Conservation (phyloP, 106 monocot species). For the Dendrobium catenatum region DNA sequence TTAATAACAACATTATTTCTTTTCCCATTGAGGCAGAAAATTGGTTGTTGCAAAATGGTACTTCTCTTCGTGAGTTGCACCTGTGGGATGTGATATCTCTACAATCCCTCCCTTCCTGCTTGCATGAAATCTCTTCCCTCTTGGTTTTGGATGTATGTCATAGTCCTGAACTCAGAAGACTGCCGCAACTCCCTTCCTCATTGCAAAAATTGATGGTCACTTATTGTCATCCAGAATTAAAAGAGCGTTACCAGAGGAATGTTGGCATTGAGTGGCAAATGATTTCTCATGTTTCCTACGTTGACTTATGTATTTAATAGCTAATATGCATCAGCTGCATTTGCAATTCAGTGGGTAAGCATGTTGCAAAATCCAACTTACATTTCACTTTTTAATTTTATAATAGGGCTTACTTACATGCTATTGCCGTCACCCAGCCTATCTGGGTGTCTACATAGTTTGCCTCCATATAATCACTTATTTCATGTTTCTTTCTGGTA, state of each 20-base stretch:
- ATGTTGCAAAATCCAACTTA: not conserved
- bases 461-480: no score
- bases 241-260: slow-evolving; percentile 6
- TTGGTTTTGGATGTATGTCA: slow-evolving; percentile 5
- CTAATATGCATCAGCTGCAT: not conserved
- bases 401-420: not conserved
- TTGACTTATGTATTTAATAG: not conserved
- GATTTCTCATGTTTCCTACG: slow-evolving; percentile 10
- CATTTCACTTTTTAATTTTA: not conserved
- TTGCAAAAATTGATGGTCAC: slow-evolving; percentile 8
- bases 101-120: slow-evolving; percentile 5
- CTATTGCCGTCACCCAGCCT: not conserved
- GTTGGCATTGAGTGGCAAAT: slow-evolving; percentile 2
- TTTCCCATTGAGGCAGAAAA: not conserved
- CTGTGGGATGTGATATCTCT: slow-evolving; percentile 5
- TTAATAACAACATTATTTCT: not conserved
- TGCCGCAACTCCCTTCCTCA: slow-evolving; percentile 1
- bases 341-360: not conserved
- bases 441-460: not conserved
- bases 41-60: slow-evolving; percentile 8
- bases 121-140: slow-evolving; percentile 2
- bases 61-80: slow-evolving; percentile 8
- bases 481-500: no score
- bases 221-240: slow-evolving; percentile 10
- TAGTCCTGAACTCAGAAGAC: not conserved